Conservation (phyloP, 106 monocot genomes). For the Dendrobium chrysotoxum region DNA sequence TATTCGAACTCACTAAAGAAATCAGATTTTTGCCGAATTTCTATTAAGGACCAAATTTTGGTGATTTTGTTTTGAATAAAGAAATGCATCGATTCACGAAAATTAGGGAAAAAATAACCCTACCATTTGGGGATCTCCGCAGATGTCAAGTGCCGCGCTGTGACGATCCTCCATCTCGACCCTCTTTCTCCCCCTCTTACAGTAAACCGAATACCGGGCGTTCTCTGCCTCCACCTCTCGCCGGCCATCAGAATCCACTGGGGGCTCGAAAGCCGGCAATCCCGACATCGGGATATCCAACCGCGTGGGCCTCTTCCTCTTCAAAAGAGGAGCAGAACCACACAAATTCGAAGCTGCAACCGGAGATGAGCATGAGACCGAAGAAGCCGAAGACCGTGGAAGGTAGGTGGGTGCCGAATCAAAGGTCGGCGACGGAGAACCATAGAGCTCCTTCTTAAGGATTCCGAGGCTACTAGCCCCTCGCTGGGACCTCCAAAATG, state of each 20-base stretch:
- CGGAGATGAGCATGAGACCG: not conserved
- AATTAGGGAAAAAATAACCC: not conserved
- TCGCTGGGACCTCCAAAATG: conserved; percentile 7
- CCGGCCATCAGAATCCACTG: conserved; percentile 18
- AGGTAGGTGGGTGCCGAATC: conserved; percentile 3
- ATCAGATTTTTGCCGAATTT: not conserved
- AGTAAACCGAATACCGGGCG: conserved; percentile 50
- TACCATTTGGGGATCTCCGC: conserved; percentile 67
- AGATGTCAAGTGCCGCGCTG: conserved; percentile 31
- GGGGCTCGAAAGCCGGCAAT: conserved; percentile 5
- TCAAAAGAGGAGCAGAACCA: conserved; percentile 21
- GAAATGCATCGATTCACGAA: not conserved
- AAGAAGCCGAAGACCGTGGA: not conserved
- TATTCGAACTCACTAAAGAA: not conserved
- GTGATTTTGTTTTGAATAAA: not conserved
- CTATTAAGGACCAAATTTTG: too few species aligned
- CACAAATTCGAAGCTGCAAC: not conserved
- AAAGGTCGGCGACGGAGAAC: conserved; percentile 7
- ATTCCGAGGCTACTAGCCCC: not conserved
- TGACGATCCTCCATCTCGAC: conserved; percentile 80
- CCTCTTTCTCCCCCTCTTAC: conserved; percentile 74
- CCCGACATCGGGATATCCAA: conserved; percentile 49
- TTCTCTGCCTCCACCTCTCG: conserved; percentile 52
- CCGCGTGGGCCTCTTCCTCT: conserved; percentile 78
- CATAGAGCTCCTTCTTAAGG: not conserved